Conservation (phyloP, 2,329 filamentous ascomycete genomes). For the Myriosclerotinia curreyana region DNA sequence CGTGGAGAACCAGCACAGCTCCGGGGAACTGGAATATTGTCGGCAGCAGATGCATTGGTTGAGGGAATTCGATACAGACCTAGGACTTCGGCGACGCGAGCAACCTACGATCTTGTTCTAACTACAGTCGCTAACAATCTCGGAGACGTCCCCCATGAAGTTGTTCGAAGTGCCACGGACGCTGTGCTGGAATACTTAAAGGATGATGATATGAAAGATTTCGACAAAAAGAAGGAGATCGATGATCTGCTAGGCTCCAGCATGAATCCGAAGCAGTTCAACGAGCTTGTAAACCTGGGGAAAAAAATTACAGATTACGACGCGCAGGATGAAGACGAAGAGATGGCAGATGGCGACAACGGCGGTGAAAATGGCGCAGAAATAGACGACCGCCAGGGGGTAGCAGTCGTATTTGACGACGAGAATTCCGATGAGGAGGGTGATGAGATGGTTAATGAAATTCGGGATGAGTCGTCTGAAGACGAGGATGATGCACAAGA, state of each 20-base stretch:
- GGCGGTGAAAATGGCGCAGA: conserved; percentile 70
- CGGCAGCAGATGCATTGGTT: conserved; percentile 79
- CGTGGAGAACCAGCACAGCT: conserved; percentile 67
- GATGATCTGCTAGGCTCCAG: conserved; percentile 87
- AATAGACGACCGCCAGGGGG: conserved; percentile 90
- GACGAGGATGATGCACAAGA: conserved; percentile 70
- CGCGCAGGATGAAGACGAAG: conserved; percentile 90
- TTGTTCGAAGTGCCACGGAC: conserved; percentile 91
- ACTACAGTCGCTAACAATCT: conserved; percentile 85
- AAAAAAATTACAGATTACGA: conserved; percentile 99
- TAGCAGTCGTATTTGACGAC: conserved; percentile 96
- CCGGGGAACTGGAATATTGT: conserved; percentile 73
- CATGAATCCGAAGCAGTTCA: conserved; percentile 87
- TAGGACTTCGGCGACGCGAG: conserved; percentile 83
- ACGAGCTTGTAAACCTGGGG: conserved; percentile 90
- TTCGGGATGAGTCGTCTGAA: conserved; percentile 83
- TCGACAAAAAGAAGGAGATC: conserved; percentile 97
- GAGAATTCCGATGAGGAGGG: conserved; percentile 82
- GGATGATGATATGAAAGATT: conserved; percentile 92
- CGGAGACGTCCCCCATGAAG: conserved; percentile 88
- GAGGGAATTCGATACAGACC: conserved; percentile 92
- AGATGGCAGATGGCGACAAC: conserved; percentile 68
- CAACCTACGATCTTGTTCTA: conserved; percentile 90
- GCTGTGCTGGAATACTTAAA: conserved; percentile 88
- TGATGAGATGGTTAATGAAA: conserved; percentile 73